phyloP scores from a whole-genome alignment of 73 alveolate species.

The Paramecium tetraurelia region DNA sequence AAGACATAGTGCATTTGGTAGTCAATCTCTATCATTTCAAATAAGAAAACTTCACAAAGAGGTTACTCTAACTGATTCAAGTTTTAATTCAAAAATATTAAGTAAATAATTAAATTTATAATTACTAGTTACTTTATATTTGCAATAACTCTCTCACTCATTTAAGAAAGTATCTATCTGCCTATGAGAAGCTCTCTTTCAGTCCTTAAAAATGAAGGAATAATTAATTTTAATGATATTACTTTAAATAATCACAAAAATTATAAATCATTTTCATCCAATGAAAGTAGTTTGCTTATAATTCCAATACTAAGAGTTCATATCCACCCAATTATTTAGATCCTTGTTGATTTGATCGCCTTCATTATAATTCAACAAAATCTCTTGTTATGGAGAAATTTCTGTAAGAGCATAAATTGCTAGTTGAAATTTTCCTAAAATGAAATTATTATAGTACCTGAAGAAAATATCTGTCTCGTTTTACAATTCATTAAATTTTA shows the following conservation, averaged over 20 bases:
- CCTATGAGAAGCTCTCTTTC: background rate
- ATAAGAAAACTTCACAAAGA: background rate
- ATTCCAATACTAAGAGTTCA: background rate
- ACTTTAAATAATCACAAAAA: background rate
- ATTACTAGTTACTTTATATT: background rate
- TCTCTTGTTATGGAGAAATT: background rate
- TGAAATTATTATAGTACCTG: background rate
- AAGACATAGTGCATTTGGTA: background rate
- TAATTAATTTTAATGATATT: background rate
- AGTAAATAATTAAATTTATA: background rate
- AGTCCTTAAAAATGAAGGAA: background rate
- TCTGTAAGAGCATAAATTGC: background rate
- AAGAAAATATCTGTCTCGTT: background rate
- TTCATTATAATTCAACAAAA: background rate
- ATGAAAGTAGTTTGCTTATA: background rate
- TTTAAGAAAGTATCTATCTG: background rate
- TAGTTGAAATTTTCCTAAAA: background rate
- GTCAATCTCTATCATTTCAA: background rate
- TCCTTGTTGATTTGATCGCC: background rate
- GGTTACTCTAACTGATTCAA: background rate
- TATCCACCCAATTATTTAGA: background rate
- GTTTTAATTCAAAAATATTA: background rate
- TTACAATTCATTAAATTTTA: background rate
- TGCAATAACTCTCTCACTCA: constrained; percentile 2
- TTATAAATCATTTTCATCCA: background rate